Conservation (phyloP, 1,284 basidiomycete species). For the Phylloboletellus chloephorus region DNA sequence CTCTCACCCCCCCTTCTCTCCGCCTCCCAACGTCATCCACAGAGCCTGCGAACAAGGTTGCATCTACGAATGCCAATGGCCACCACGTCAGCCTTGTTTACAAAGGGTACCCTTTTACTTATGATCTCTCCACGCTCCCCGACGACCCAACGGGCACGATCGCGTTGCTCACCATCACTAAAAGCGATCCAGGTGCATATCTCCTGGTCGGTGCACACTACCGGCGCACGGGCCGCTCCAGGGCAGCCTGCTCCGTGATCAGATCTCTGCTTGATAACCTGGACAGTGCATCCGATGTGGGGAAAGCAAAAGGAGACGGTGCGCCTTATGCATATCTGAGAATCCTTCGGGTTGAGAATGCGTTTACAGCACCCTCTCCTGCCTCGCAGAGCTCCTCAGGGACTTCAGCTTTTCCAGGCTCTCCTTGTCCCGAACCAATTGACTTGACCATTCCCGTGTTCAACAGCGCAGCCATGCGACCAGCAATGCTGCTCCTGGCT, state of each 20-base stretch:
- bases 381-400: constrained; percentile 8
- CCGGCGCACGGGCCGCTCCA: constrained; percentile 30
- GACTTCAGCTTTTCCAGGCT: constrained; percentile 7
- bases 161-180: constrained; percentile 23
- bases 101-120: constrained; percentile 26
- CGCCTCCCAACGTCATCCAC: constrained; percentile 12
- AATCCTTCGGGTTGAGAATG: constrained; percentile 17
- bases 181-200: constrained; percentile 31
- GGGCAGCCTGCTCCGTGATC: constrained; percentile 26
- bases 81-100: constrained; percentile 23
- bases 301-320: constrained; percentile 27
- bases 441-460: constrained; percentile 12
- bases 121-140: constrained; percentile 27
- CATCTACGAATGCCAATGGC: constrained; percentile 5
- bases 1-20: constrained; percentile 8
- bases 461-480: constrained; percentile 21
- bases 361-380: constrained; percentile 11
- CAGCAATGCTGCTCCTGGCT: constrained; percentile 27
- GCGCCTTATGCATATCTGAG: constrained; percentile 14
- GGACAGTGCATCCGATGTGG: constrained; percentile 2
- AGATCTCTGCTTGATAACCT: constrained; percentile 23
- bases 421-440: constrained; percentile 9
- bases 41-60: neutral
- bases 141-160: constrained; percentile 27
- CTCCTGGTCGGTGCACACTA: constrained; percentile 30